Evolutionary conservation across 1,139 yeast genomes (phyloP).

Genomic region (Nakaseomyces nivariensis): DNA sequence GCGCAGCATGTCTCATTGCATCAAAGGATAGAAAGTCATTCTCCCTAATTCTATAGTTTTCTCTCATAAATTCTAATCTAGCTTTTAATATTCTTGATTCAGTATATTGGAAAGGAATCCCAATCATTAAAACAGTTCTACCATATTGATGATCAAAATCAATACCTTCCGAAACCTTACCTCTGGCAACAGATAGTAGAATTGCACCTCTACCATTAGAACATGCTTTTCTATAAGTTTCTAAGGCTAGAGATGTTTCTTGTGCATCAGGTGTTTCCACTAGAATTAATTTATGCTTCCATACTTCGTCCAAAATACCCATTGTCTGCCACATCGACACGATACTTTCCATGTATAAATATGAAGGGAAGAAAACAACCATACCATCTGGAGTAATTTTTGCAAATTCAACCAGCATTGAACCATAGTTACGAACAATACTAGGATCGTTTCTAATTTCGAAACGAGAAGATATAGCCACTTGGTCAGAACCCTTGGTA

Average conservation of each 20-base stretch:
- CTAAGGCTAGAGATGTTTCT: slow-evolving; percentile 90
- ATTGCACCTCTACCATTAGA: slow-evolving; percentile 97
- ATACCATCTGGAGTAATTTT: slow-evolving; percentile 96
- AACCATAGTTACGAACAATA: slow-evolving; percentile 93
- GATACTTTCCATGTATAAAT: slow-evolving; percentile 93
- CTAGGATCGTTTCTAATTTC: slow-evolving; percentile 97
- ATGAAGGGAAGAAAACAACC: slow-evolving; percentile 96
- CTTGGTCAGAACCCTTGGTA: slow-evolving; percentile 96
- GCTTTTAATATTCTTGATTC: slow-evolving; percentile 94
- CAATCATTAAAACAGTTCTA: slow-evolving; percentile 94
- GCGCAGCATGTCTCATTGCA: slow-evolving; percentile 99
- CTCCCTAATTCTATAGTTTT: slow-evolving; percentile 83
- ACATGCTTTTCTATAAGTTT: slow-evolving; percentile 93
- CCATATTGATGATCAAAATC: slow-evolving; percentile 99
- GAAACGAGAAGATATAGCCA: slow-evolving; percentile 88
- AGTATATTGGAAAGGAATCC: slow-evolving; percentile 97
- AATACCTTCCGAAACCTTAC: slow-evolving; percentile 96
- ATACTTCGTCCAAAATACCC: slow-evolving; percentile 96
- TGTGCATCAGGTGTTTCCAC: slow-evolving; percentile 99
- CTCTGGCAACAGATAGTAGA: slow-evolving; percentile 93
- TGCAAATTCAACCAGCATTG: slow-evolving; percentile 80
- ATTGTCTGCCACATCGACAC: slow-evolving; percentile 97
- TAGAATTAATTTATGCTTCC: slow-evolving; percentile 89
- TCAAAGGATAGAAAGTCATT: slow-evolving; percentile 93
- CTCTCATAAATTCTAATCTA: slow-evolving; percentile 83